Evolutionary conservation across 768 basidiomycete species (phyloP).

Genomic region (Podaxis carcinomalis): DNA sequence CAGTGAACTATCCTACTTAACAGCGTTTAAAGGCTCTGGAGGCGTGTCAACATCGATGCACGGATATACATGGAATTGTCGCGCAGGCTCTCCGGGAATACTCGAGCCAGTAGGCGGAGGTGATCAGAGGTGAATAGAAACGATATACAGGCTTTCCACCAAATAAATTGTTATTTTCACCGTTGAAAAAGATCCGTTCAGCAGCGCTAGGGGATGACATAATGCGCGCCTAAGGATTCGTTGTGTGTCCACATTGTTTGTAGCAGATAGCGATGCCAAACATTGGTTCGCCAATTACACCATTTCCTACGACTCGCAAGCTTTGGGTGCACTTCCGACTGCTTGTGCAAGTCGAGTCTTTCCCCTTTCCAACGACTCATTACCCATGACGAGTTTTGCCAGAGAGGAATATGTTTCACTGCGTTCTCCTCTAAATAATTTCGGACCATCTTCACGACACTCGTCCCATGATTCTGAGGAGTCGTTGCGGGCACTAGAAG

Average conservation of each 20-base stretch:
- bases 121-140: not conserved
- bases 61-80: constrained; percentile 71
- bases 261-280: not conserved
- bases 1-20: not conserved
- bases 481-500: constrained; percentile 75
- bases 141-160: not conserved
- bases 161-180: not conserved
- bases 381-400: constrained; percentile 34
- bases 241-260: not conserved
- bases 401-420: constrained; percentile 42
- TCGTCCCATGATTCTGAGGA: constrained; percentile 58
- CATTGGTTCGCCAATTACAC: not conserved
- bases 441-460: constrained; percentile 36
- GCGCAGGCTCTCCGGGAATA: constrained; percentile 61
- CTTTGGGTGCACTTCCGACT: not conserved
- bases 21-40: constrained; percentile 55
- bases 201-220: too few species aligned
- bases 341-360: not conserved
- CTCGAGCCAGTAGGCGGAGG: not conserved
- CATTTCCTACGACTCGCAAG: not conserved
- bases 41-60: constrained; percentile 64
- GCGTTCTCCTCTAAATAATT: constrained; percentile 35
- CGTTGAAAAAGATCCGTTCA: too few species aligned
- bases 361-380: not conserved
- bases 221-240: too few species aligned